Percentiles rank a stretch among this genome's conserved stretches.
These are phyloP conservation scores for Ustilago curta DNA, from an alignment of 1,284 basidiomycete species.

Conservation along the genomic window DNA sequence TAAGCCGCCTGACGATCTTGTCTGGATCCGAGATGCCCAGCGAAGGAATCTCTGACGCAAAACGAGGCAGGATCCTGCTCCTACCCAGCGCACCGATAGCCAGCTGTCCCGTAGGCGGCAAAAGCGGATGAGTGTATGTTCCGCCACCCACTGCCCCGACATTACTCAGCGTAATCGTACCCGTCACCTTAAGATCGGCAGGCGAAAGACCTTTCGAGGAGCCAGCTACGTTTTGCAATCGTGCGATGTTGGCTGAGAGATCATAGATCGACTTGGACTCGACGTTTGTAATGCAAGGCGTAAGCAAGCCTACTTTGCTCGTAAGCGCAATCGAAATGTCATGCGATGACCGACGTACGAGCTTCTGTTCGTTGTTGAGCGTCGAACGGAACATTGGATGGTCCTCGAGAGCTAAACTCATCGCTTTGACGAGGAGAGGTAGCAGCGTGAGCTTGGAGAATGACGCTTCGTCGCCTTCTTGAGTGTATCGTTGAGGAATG, in stretches of 20 bases:
- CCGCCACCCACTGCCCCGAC: conserved; percentile 61
- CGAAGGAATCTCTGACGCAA: conserved; percentile 46
- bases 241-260: conserved; percentile 70
- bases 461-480: conserved; percentile 32
- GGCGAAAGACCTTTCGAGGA: conserved; percentile 28
- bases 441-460: conserved; percentile 79
- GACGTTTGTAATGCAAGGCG: conserved; percentile 80
- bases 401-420: conserved; percentile 82
- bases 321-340: conserved; percentile 77
- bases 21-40: conserved; percentile 26
- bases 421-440: conserved; percentile 85
- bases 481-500: conserved; percentile 73
- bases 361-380: conserved; percentile 32
- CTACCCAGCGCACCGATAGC: conserved; percentile 88
- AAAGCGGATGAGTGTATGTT: conserved; percentile 71
- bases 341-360: conserved; percentile 43
- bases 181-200: conserved; percentile 53
- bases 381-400: conserved; percentile 79
- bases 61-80: conserved; percentile 48
- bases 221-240: conserved; percentile 41
- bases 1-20: conserved; percentile 42
- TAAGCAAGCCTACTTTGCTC: conserved; percentile 84
- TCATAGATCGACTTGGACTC: conserved; percentile 76
- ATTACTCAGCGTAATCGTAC: conserved; percentile 87
- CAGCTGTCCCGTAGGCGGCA: conserved; percentile 88